Base-by-base conservation (phyloP, 2,329 filamentous ascomycete genomes). In the Xenoacremonium recifei region DNA sequence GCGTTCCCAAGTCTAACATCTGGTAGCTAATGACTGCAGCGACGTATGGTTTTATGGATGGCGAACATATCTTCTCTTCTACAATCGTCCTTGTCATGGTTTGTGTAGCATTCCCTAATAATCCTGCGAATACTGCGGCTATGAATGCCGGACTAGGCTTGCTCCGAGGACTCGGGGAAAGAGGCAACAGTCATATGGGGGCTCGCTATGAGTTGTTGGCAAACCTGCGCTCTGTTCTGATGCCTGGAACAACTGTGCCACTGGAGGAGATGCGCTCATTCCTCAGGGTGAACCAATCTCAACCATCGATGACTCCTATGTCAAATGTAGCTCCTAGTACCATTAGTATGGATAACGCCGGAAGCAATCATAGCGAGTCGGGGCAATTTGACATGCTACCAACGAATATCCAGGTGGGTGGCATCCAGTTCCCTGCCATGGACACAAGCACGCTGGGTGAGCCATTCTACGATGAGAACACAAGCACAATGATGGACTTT, bases 1-100 rank as follows among this genome's bases (percentile, higher is more conserved):
- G 27, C 5, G 32, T 40, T 17, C 29, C 18, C 17, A 21, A 6
- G 13, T 37, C 4, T 7, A 32, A 5, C 25, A 33, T 10, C 25
- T 4, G 27, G 31, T 5, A 18, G 17, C 21, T 32, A 17, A 36
- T 13, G 23, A 3, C 15, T 4, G n/a, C 6, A 68, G 73, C 76
- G 16, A 79, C 75, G 0, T 79, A 76, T 50, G 76, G 76, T 18
- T 80, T 77, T 53, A 75, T 79, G 64, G 76, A 80, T 44, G 71
- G 73, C 13, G 76, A 80, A 45, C 76, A 79, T 50, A 68, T 71
- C 18, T 78, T 79, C 50, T 76, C 72, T 0, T 74, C 76, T 2
- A 69, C 74, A 10, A 68, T 79, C 10, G 66, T 79, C 3, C 66
- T 80, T 5, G 71, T 79, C 18, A 76, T 79, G 70, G 71, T 76